Percentiles rank a stretch among this genome's conserved stretches.
Evolutionary conservation across 2,329 filamentous ascomycete species (phyloP).

Genomic region (Aspergillus niger): DNA sequence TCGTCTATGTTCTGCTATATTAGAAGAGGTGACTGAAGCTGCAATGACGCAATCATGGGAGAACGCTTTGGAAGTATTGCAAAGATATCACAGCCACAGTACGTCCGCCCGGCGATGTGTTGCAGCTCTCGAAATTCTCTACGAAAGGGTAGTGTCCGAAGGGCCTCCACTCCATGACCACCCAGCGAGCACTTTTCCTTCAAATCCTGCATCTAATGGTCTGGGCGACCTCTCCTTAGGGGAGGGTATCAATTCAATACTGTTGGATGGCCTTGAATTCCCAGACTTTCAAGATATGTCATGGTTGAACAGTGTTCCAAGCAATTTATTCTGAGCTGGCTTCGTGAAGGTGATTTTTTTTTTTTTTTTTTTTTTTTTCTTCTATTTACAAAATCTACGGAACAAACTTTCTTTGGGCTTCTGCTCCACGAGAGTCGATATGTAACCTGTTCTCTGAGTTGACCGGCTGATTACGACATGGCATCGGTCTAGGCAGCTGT

Average conservation of each 20-base stretch:
- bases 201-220: not conserved
- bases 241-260: slow-evolving; percentile 28
- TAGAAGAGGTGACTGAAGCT: slow-evolving; percentile 28
- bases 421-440: not conserved
- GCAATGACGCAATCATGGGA: slow-evolving; percentile 32
- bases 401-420: not conserved
- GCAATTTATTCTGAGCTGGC: slow-evolving; percentile 27
- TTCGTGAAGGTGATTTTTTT: not conserved
- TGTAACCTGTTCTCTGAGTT: too few relatives aligned
- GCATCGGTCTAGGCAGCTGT: too few relatives aligned
- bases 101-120: slow-evolving; percentile 35
- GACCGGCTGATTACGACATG: too few relatives aligned
- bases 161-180: slow-evolving; percentile 10
- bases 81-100: slow-evolving; percentile 36
- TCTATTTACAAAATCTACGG: too few relatives aligned
- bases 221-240: slow-evolving; percentile 30
- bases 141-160: slow-evolving; percentile 31
- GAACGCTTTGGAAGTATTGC: slow-evolving; percentile 32
- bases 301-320: slow-evolving; percentile 38
- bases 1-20: slow-evolving; percentile 30
- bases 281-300: slow-evolving; percentile 39
- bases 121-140: slow-evolving; percentile 35
- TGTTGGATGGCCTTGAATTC: slow-evolving; percentile 31
- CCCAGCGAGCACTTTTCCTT: not conserved
- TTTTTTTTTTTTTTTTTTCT: too few relatives aligned